Base-by-base conservation (phyloP, 768 basidiomycete species). In the Austroboletus festivus region DNA sequence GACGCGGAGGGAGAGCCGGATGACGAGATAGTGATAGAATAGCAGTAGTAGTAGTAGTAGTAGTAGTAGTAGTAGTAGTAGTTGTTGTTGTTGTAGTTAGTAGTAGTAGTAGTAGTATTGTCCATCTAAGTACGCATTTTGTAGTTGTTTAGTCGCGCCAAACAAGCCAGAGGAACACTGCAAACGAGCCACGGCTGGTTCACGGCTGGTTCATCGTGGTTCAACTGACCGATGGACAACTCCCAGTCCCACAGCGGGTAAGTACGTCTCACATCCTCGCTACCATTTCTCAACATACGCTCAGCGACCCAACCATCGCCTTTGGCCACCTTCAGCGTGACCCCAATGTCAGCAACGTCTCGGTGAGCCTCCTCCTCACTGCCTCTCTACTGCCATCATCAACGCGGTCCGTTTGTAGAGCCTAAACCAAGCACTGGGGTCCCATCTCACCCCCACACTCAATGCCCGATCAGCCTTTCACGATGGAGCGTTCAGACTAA, bases 241-340 rank as follows among this genome's bases (percentile, higher is more conserved):
- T 58, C 64, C 28, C 63, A 67, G 57, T 30, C 64, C 47, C 68
- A 67, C 26, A 28, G 9, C 55, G 62, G 66, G 66, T 66, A 58
- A 63, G 68, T 61, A 47, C 46, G 6, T 60, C 53, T 43, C 52
- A 55, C 46, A 46, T 13, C 33, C 39, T 7, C 38, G 28, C 47
- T 48, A 23, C 20, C 33, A 26, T 20, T n/a, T 26, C 44, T 28
- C 28, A 28, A 24, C 26, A 35, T 65, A 61, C 58, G 51, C 64
- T 33, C 63, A 83, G 81, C 68, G 81, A 82, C 63, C 68, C 74
- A 52, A 69, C 68, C 54, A 82, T 83, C 79, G 73, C 81, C 60
- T 83, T 83, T 72, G 73, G 71, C 52, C 81, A 81, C 64, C 71
- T 83, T 61, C 72, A 74, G 51, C 72, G 82, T 61, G 81, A 83